Base-by-base conservation (phyloP, 2,329 filamentous ascomycete genomes). In the Chrysoporthe cubensis region DNA sequence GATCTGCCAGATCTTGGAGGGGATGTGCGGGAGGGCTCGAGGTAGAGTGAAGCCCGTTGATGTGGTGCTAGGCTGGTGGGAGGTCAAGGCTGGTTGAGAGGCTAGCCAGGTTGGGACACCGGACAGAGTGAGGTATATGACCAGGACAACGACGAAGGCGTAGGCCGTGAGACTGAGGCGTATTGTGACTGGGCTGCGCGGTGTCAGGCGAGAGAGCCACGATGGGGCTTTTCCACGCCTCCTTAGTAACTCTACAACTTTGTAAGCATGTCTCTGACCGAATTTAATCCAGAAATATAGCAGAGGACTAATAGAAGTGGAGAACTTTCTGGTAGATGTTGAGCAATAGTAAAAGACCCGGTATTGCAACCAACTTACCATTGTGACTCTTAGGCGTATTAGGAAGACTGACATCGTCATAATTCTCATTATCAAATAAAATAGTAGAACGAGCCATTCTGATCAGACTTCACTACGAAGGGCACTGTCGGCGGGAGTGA, bases 1-100 rank as follows among this genome's bases (percentile, higher is more conserved):
- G 56, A 73, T 69, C 59, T 74, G 73, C 73, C 73, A 74, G 57
- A 73, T 73, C 66, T 73, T 73, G 67, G 70, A 56, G 7, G 72
- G 73, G 57, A 74, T 72, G 57, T 70, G 67, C 13, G 71, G 66
- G 16, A 72, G 60, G 34, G 34, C 26, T 21, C 16, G 50, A 34
- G 50, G 50, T 21, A 54, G 50, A 21, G 50, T 58, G 56, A 21
- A 58, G 37, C 56, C 56, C 11, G 16, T 42, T 26, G 34, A 42
- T 6, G n/a, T 11, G 9, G 34, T 11, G 34, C 56, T 18, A 37
- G 16, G 7, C 32, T 42, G 6, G 37, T 58, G 5, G 16, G 54
- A 57, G 13, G 16, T 9, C 8, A 26, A 42, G 16, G 56, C 56
- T 58, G 13, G 13, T 14, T 54, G 50, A 11, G 50, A 54, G 50